Base-by-base conservation (phyloP, 2,329 filamentous ascomycete species). In the Aspergillus pseudoviridinutans region DNA sequence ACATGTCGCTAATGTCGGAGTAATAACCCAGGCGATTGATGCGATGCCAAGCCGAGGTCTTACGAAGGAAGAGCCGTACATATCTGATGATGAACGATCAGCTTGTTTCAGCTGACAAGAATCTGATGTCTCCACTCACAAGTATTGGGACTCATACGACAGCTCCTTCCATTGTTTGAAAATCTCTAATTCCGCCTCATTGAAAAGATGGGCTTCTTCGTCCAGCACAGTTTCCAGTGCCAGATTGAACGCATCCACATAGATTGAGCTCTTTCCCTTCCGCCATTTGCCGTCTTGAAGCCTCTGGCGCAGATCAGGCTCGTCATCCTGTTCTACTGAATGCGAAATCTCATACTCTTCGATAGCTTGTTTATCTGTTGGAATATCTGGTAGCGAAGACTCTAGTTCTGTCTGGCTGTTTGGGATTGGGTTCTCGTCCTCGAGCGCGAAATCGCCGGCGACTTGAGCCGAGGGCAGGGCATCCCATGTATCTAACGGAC, bases 191-290 rank as follows among this genome's bases (percentile, higher is more conserved):
- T 99, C 94, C 20, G 85, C 87, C 57, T 86, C 84, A 66, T 94
- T 84, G 70, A 97, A 99, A 0, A 99, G 78, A 74, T 96, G 91
- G 0, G 84, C 83, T 74, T 99, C 94, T 57, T 97, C 91, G 51
- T 91, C 87, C 12, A 97, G 77, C 3, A 99, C 94, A 0, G 91
- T 96, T 58, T 93, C 87, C 51, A 99, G 78, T 2, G 93, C 91
- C 14, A 97, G 80, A 68, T 96, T 96, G 79, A 99, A 99, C 0
- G 94, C 94, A 76, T 99, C 94, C 20, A 97, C 91, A 67, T 99
- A 99, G 55, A 99, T 91, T 1, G 92, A 97, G 68, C 87, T 95
- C 71, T 86, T 87, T 0, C 91, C 91, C 66, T 82, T 85, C 4
- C 86, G 75, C 91, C 91, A 96, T 58, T 77, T 82, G 52, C 79